Conservation (phyloP, 768 basidiomycete genomes). For the Pisolithus marmoratus region DNA sequence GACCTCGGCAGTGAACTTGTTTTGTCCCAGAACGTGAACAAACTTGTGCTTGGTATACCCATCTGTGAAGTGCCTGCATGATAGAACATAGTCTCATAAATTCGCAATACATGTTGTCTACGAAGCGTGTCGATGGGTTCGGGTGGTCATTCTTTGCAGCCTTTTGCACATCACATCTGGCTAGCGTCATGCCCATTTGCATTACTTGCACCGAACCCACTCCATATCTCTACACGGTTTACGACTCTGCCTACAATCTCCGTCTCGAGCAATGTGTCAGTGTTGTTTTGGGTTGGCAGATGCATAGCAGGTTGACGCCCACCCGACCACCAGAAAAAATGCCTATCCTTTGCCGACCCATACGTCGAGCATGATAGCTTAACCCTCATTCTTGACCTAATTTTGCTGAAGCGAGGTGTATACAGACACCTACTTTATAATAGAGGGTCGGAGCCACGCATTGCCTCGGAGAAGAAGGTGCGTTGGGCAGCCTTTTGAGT, state of each 20-base stretch:
- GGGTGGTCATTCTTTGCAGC: not conserved
- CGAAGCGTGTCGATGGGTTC: not conserved
- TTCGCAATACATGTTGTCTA: too few species aligned
- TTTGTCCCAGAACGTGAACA: too few species aligned
- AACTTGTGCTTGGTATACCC: too few species aligned
- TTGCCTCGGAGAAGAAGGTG: conserved; percentile 23
- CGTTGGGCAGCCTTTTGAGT: not conserved
- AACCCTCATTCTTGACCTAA: conserved; percentile 70
- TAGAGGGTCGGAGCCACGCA: conserved; percentile 60
- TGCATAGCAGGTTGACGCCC: conserved; percentile 5
- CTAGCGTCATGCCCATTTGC: conserved; percentile 67
- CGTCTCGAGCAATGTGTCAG: conserved; percentile 81
- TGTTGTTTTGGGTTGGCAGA: conserved; percentile 10
- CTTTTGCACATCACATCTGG: not conserved
- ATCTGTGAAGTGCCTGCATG: too few species aligned
- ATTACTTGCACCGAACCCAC: conserved; percentile 65
- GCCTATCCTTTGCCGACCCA: conserved; percentile 71
- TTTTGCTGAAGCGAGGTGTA: conserved; percentile 76
- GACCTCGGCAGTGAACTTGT: too few species aligned
- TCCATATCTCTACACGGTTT: conserved; percentile 73
- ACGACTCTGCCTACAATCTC: conserved; percentile 71
- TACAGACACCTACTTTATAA: conserved; percentile 82
- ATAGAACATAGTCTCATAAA: too few species aligned
- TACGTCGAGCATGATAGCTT: conserved; percentile 82
- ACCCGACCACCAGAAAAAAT: conserved; percentile 40